These are phyloP conservation scores for Ceratobasidium sp. DNA, from an alignment of 1,284 basidiomycete genomes.

Conservation along the genomic window DNA sequence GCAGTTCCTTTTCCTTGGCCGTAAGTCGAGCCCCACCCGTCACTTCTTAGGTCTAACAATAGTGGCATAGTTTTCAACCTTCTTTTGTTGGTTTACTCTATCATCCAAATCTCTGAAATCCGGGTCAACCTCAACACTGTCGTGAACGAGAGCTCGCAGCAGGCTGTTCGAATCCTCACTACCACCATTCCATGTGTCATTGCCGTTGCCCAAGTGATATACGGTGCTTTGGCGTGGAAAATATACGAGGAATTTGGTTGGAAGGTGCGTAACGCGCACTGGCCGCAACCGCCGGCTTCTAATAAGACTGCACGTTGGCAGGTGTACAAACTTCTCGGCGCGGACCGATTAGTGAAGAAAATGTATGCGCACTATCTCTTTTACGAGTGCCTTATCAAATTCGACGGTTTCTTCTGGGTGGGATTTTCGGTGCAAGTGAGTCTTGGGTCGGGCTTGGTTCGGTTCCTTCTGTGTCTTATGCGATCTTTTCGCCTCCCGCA, in stretches of 20 bases:
- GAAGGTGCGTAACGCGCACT: constrained; percentile 64
- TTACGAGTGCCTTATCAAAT: constrained; percentile 90
- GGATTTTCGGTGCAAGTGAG: constrained; percentile 88
- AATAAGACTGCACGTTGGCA: constrained; percentile 5
- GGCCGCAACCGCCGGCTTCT: background rate
- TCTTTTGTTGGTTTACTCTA: constrained; percentile 84
- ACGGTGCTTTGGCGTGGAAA: constrained; percentile 84
- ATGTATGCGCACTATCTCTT: constrained; percentile 92
- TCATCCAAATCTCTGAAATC: constrained; percentile 87
- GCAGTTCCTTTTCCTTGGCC: constrained; percentile 87
- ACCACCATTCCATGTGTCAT: constrained; percentile 84
- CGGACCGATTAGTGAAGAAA: constrained; percentile 87
- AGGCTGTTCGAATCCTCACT: constrained; percentile 80
- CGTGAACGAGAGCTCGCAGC: constrained; percentile 63
- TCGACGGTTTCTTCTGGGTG: constrained; percentile 92
- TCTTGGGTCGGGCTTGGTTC: background rate
- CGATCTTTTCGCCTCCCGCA: constrained; percentile 48
- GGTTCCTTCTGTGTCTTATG: background rate
- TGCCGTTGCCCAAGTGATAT: constrained; percentile 78
- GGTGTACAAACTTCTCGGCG: constrained; percentile 88
- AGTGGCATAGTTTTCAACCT: constrained; percentile 77
- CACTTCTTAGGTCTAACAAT: constrained; percentile 57
- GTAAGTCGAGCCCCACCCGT: constrained; percentile 55
- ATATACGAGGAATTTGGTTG: constrained; percentile 92
- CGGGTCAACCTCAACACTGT: constrained; percentile 60